phyloP scores from a whole-genome alignment of 176 grass and related monocot species.

The Musa itinerans region DNA sequence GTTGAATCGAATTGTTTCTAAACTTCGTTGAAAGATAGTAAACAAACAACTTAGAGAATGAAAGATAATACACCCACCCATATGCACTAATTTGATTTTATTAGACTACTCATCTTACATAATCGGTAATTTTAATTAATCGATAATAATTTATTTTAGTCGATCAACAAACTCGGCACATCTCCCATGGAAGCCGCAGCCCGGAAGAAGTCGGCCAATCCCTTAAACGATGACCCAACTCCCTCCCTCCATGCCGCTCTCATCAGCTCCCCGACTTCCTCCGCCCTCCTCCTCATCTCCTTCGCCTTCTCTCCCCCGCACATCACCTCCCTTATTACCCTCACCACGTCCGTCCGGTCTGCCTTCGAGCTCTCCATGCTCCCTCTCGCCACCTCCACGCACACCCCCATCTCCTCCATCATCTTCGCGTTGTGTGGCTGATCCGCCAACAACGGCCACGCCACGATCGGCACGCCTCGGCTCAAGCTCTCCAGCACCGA shows the following conservation, averaged over 20 bases:
- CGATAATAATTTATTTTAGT: too few relatives aligned
- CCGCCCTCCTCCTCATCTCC: slow-evolving; percentile 30
- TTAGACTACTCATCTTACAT: too few relatives aligned
- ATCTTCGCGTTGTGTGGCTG: slow-evolving; percentile 53
- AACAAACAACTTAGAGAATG: too few relatives aligned
- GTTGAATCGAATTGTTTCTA: too few relatives aligned
- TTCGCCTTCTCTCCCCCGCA: slow-evolving; percentile 28
- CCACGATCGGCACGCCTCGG: slow-evolving; percentile 33
- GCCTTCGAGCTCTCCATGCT: slow-evolving; percentile 31
- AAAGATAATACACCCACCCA: too few relatives aligned
- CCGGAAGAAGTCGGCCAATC: too few relatives aligned
- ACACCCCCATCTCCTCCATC: slow-evolving; percentile 35
- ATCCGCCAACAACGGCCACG: slow-evolving; percentile 36
- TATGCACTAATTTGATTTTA: too few relatives aligned
- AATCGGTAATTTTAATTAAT: too few relatives aligned
- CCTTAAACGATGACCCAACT: slow-evolving; percentile 23
- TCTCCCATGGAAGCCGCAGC: too few relatives aligned
- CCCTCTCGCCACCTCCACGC: slow-evolving; percentile 43
- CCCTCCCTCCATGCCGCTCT: slow-evolving; percentile 28
- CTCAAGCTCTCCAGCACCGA: slow-evolving; percentile 23
- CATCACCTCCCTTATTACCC: slow-evolving; percentile 22
- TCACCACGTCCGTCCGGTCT: not conserved
- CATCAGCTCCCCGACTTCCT: slow-evolving; percentile 13
- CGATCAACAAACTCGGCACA: too few relatives aligned
- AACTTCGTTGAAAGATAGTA: too few relatives aligned